Conservation (phyloP, 768 basidiomycete species). For the Coprinellus micaceus region DNA sequence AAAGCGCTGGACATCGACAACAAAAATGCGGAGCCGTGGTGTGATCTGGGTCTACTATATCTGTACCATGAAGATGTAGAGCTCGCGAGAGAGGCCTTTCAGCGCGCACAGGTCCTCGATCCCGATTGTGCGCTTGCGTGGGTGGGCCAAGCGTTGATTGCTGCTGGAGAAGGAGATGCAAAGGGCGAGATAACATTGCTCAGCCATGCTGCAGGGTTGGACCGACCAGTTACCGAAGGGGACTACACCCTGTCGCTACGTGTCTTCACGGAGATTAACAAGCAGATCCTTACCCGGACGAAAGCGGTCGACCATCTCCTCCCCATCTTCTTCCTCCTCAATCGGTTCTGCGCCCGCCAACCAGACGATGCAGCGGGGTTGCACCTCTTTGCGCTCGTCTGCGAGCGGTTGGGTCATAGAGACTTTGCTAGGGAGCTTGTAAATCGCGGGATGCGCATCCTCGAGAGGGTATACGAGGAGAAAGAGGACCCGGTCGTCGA, state of each 20-base stretch:
- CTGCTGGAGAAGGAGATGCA: conserved; percentile 53
- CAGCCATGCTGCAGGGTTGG: conserved; percentile 66
- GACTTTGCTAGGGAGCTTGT: conserved; percentile 58
- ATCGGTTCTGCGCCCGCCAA: conserved; percentile 65
- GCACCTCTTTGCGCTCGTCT: conserved; percentile 81
- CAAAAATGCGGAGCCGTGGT: conserved; percentile 82
- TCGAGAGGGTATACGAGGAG: conserved; percentile 89
- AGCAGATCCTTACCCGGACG: conserved; percentile 10
- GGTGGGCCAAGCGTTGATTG: conserved; percentile 84
- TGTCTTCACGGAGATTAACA: conserved; percentile 40
- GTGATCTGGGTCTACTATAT: conserved; percentile 85
- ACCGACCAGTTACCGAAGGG: conserved; percentile 61
- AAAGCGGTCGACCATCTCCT: conserved; percentile 48
- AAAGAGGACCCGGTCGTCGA: conserved; percentile 79
- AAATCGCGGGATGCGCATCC: conserved; percentile 56
- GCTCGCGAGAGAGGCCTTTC: conserved; percentile 81
- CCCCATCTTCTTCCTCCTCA: conserved; percentile 77
- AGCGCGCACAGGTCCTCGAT: conserved; percentile 86
- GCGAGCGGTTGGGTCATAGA: conserved; percentile 75
- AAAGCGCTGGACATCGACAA: conserved; percentile 81
- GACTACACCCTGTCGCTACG: conserved; percentile 73
- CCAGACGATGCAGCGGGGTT: conserved; percentile 71
- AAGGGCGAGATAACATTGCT: conserved; percentile 65
- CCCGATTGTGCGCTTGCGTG: conserved; percentile 87
- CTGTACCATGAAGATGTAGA: conserved; percentile 74